Conservation (phyloP, 176 grass and related monocot species). For the Musa beccarii region DNA sequence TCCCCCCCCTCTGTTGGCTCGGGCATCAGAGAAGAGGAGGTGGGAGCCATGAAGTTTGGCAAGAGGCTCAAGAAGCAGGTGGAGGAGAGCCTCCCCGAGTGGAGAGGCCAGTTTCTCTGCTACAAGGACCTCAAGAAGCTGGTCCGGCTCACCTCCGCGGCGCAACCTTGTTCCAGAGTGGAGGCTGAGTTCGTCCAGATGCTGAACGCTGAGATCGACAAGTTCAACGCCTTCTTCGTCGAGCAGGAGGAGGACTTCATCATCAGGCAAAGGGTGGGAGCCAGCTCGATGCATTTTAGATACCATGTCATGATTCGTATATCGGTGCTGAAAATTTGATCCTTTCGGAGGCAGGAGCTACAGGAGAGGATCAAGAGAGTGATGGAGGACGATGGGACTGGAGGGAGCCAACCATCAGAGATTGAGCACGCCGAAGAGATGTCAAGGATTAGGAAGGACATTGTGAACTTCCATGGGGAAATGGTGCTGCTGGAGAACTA, state of each 20-base stretch:
- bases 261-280: constrained; percentile 52
- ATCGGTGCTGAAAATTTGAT: neutral
- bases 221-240: constrained; percentile 83
- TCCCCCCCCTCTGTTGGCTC: constrained; percentile 20
- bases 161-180: constrained; percentile 19
- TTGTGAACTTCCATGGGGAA: constrained; percentile 64
- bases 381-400: neutral
- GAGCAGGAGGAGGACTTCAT: constrained; percentile 93
- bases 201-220: constrained; percentile 77
- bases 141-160: constrained; percentile 43
- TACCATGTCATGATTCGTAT: neutral
- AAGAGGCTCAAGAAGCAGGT: constrained; percentile 86
- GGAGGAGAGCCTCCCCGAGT: constrained; percentile 85
- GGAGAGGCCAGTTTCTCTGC: constrained; percentile 61
- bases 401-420: constrained; percentile 15
- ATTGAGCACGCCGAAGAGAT: constrained; percentile 12
- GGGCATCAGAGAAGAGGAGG: neutral
- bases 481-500: constrained; percentile 86
- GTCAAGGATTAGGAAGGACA: constrained; percentile 40
- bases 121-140: constrained; percentile 92
- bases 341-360: constrained; percentile 36
- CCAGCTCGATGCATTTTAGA: neutral
- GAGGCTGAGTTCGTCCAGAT: constrained; percentile 54
- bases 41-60: constrained; percentile 66
- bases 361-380: constrained; percentile 41